Base-by-base conservation (phyloP, 805 yeast genomes). In the Candida coquimbonensis region DNA sequence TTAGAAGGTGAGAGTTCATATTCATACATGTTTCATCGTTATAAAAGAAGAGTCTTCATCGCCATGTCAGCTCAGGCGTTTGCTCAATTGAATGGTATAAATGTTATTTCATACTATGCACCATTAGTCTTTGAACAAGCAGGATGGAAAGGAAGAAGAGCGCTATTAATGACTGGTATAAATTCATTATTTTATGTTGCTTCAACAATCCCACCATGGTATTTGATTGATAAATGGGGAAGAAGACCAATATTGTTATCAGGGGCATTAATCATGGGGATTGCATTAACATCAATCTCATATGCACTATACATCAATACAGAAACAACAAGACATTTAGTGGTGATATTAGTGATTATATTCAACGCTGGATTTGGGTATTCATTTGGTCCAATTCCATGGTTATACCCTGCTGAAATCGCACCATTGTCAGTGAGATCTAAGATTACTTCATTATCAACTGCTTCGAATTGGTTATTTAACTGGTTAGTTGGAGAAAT, bases 311-410 rank as follows among this genome's bases (percentile, higher is more conserved):
- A 68, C 55, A 53, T 76, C 29, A 73, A 77, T 52, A 60, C 73
- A 5, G 49, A 63, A 4, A 60, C 73, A 6, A 86, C 95, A 3
- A 84, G 95, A 11, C 69, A 72, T 16, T 61, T 79, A 49, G 96
- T 88, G 32, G 96, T 88, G 2, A 57, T 77, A 2, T 78, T 84
- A 56, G 96, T 89, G 16, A 75, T 89, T 44, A 65, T 87, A 14
- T 87, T 81, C 68, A 89, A 87, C 58, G 86, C 95, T 1, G 80
- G 81, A 4, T 89, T 89, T 66, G 96, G 96, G 16, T 80, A 79
- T 57, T 81, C 91, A 45, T 90, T 96, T 95, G 97, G 96, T 9
- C 96, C 96, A 4, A 81, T 89, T 45, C 95, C 95, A 12, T 88
- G 96, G 96, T 65, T 83, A 37, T 80, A 83, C 62, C 87, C 90